A percentile compares a stretch with the other conserved stretches of the same genome.
These are phyloP conservation scores for Cercospora janseana DNA, from an alignment of 2,329 filamentous ascomycete genomes.

Conservation along the genomic window DNA sequence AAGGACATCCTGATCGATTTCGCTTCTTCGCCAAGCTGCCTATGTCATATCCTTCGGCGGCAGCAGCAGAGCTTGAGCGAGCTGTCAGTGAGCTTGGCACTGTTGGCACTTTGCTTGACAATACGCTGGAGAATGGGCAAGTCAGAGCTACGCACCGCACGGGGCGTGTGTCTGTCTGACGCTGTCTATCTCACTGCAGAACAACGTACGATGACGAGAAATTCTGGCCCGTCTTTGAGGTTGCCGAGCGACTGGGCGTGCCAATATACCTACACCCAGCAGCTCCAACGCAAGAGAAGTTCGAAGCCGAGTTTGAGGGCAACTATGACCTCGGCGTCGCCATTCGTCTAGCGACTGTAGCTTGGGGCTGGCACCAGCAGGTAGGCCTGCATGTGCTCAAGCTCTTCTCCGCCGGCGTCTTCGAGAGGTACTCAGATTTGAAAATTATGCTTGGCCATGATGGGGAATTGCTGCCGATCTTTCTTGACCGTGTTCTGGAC, in stretches of 20 bases:
- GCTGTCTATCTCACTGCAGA: constrained; percentile 3
- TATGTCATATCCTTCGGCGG: too few species aligned
- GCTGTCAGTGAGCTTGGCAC: constrained; percentile 28
- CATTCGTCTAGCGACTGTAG: constrained; percentile 40
- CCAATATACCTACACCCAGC: constrained; percentile 53
- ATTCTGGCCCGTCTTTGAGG: constrained; percentile 31
- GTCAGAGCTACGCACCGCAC: not conserved
- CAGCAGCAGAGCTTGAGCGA: constrained; percentile 30
- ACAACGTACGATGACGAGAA: constrained; percentile 28
- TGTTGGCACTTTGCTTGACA: constrained; percentile 34
- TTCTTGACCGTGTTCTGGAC: constrained; percentile 48
- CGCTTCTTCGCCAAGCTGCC: constrained; percentile 32
- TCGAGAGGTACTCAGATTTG: constrained; percentile 53
- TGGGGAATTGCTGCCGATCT: constrained; percentile 56
- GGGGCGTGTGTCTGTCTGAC: too few species aligned
- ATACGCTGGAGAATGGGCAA: constrained; percentile 25
- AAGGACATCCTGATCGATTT: constrained; percentile 24
- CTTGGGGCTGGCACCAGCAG: constrained; percentile 53
- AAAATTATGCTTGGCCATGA: constrained; percentile 58
- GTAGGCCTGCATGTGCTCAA: constrained; percentile 50
- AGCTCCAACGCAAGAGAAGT: constrained; percentile 38
- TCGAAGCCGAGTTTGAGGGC: constrained; percentile 41
- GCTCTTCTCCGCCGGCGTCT: constrained; percentile 54
- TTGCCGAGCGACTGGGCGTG: constrained; percentile 45
- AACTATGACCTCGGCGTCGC: constrained; percentile 33